Evolutionary conservation across 2,329 filamentous ascomycete genomes (phyloP).

Genomic region (Dactylellina sp.): DNA sequence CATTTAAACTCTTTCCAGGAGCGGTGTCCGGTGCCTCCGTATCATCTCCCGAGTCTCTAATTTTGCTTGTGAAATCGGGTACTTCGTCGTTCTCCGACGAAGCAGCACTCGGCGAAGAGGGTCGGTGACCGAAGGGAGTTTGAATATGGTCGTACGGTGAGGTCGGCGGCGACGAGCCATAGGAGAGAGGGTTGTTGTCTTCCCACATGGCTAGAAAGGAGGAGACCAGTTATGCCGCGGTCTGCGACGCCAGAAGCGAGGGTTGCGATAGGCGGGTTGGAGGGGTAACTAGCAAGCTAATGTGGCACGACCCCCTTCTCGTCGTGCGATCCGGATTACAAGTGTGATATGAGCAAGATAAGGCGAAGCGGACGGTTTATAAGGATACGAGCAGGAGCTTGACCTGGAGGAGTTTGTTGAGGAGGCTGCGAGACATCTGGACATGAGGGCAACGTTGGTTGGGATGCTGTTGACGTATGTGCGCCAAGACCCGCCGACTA

Average conservation of each 20-base stretch:
- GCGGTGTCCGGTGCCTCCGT: constrained; percentile 50
- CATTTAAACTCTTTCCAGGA: constrained; percentile 40
- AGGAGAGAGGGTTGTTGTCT: constrained; percentile 61
- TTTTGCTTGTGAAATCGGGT: constrained; percentile 51
- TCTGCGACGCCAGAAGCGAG: constrained; percentile 25
- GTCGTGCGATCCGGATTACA: neutral
- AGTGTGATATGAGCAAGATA: neutral
- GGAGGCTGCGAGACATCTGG: neutral
- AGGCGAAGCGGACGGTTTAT: neutral
- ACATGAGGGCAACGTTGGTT: constrained; percentile 6
- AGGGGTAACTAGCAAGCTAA: constrained; percentile 26
- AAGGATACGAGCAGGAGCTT: neutral
- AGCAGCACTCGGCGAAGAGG: constrained; percentile 36
- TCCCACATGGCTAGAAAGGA: constrained; percentile 59
- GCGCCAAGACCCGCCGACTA: constrained; percentile 37
- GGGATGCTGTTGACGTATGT: constrained; percentile 51
- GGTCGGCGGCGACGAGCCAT: constrained; percentile 59
- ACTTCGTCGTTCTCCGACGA: constrained; percentile 51
- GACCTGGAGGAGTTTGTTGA: neutral
- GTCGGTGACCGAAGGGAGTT: constrained; percentile 43
- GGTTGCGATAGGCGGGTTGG: constrained; percentile 20
- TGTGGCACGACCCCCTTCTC: neutral
- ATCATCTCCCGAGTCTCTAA: constrained; percentile 25
- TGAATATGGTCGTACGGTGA: constrained; percentile 53
- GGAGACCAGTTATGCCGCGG: neutral